Evolutionary conservation across 495 filamentous ascomycete genomes (phyloP).

Genomic region (Cetradonia linearis): DNA sequence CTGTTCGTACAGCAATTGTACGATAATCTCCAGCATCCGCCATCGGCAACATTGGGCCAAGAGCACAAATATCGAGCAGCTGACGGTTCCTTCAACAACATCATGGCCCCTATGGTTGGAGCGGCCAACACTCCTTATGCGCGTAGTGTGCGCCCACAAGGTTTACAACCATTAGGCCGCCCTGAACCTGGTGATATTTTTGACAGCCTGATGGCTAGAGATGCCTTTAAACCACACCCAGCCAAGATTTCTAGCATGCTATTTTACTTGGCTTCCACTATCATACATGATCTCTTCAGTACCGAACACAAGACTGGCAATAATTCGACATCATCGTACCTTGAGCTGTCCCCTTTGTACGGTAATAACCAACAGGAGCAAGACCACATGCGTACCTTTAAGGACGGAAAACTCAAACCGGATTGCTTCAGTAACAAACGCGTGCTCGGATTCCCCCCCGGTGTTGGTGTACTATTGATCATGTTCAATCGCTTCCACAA

Average conservation of each 20-base stretch:
- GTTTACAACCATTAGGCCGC: conserved; percentile 49
- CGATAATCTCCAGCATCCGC: conserved; percentile 44
- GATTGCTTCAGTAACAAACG: conserved; percentile 73
- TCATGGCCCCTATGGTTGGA: conserved; percentile 56
- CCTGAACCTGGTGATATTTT: conserved; percentile 74
- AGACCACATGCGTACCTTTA: conserved; percentile 62
- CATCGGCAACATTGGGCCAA: conserved; percentile 49
- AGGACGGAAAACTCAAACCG: conserved; percentile 74
- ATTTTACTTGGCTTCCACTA: conserved; percentile 82
- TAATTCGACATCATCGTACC: conserved; percentile 70
- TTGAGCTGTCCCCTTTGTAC: conserved; percentile 79
- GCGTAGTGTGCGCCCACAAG: conserved; percentile 55
- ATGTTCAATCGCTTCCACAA: conserved; percentile 72
- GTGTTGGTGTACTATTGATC: conserved; percentile 67
- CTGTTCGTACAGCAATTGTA: conserved; percentile 57
- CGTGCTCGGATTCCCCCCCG: conserved; percentile 71
- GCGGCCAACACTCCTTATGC: conserved; percentile 57
- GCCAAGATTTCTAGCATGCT: conserved; percentile 80
- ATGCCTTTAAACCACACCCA: conserved; percentile 52
- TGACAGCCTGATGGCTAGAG: conserved; percentile 59
- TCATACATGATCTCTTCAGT: conserved; percentile 71
- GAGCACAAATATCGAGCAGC: conserved; percentile 55
- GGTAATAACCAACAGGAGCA: conserved; percentile 73
- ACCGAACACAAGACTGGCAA: conserved; percentile 49
- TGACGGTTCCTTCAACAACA: conserved; percentile 59